Conservation (phyloP, 208 protist genomes). For the Trypanosoma scelopori region DNA sequence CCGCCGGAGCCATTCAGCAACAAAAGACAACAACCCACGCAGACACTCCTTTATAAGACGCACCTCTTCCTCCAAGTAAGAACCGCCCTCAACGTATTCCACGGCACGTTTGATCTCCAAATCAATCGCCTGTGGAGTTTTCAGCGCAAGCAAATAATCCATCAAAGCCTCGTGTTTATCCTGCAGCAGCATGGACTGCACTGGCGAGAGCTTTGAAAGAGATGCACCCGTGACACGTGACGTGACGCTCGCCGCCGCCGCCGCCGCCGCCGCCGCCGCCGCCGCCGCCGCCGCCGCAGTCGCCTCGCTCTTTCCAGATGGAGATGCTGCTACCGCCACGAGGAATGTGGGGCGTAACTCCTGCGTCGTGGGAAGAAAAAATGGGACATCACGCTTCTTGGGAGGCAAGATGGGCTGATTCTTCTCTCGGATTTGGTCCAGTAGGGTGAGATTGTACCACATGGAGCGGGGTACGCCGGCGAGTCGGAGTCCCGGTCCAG, state of each 20-base stretch:
- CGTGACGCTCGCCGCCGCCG: neutral
- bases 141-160: slow-evolving; percentile 43
- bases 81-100: slow-evolving; percentile 64
- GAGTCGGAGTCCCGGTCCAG: slow-evolving; percentile 51
- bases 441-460: slow-evolving; percentile 83
- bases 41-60: slow-evolving; percentile 51
- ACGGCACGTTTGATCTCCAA: slow-evolving; percentile 70
- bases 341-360: slow-evolving; percentile 85
- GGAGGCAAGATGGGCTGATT: slow-evolving; percentile 87
- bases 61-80: slow-evolving; percentile 68
- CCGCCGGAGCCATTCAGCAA: slow-evolving; percentile 49
- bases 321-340: slow-evolving; percentile 36
- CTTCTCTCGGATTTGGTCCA: slow-evolving; percentile 90
- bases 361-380: slow-evolving; percentile 86
- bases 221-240: slow-evolving; percentile 33
- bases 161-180: slow-evolving; percentile 63
- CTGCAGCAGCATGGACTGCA: slow-evolving; percentile 68
- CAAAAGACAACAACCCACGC: slow-evolving; percentile 51
- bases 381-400: slow-evolving; percentile 90
- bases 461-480: slow-evolving; percentile 63
- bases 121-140: slow-evolving; percentile 71
- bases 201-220: slow-evolving; percentile 44
- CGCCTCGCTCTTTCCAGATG: slow-evolving; percentile 21
- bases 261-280: too few relatives aligned
- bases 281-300: too few relatives aligned